Evolutionary conservation across 768 basidiomycete genomes (phyloP), one percentile per base, ranked within the genome.

Genomic region (Russula emetica): DNA sequence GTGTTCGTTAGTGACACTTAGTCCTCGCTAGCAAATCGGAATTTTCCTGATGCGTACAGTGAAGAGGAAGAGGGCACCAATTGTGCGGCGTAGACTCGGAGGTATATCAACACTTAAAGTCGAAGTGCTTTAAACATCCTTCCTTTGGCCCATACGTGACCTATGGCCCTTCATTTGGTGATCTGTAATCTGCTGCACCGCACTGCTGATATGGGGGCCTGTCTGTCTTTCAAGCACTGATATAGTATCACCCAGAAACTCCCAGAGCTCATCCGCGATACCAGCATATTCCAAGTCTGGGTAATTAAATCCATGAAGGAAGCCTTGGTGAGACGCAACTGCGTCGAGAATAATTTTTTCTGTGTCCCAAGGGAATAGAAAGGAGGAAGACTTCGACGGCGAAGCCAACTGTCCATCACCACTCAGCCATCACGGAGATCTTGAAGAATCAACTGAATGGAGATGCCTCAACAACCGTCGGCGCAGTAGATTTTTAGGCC

Each of bases 311-410:
- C 16, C 5, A 34, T 5, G 30, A 28, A 34, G 55, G n/a, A 55
- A 66, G 71, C 75, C 69, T 66, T 68, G 22, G 34, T 70, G 32
- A 72, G 74, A 11, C 11, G 2, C 34, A 61, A 69, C 42, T 67
- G 63, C 20, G 72, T 73, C n/a, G 65, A 75, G 5, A 60, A 66
- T 4, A 69, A 69, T 2, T 59, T 71, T 44, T 40, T 66, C n/a
- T n/a, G 63, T 20, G 64, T 66, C 44, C 52, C 67, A 7, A 42
- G 20, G 2, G 38, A 60, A 14, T 61, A 32, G 50, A 40, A 2
- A 50, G 16, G 50, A 67, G 26, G 40, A 64, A 60, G 14, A 54
- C 24, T 44, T 64, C 66, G 20, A 67, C 20, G 13, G 45, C 26
- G 42, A 57, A 52, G 2, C 51, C 59, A 20, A 64, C n/a, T n/a